phyloP scores from a whole-genome alignment of 371 early-diverging fungal species.

The Funneliformis caledonium region DNA sequence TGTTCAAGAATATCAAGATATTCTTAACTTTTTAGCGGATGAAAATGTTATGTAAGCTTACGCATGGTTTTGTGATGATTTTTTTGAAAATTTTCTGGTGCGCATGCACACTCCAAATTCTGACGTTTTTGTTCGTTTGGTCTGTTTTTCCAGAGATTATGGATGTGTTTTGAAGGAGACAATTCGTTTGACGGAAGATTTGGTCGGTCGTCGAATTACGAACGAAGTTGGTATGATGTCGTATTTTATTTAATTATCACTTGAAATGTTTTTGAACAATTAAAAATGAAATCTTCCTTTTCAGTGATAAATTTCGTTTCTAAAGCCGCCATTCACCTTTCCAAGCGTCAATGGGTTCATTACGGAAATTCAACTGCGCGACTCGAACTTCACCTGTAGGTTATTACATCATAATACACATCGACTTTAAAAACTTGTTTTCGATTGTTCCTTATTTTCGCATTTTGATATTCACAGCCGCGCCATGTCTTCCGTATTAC shows the following conservation, averaged over 20 bases:
- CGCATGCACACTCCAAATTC: too few relatives aligned
- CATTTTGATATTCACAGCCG: not conserved
- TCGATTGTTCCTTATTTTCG: not conserved
- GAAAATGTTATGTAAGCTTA: not conserved
- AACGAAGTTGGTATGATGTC: not conserved
- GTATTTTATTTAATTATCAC: not conserved
- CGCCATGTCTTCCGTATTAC: conserved; percentile 23
- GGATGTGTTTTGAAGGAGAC: not conserved
- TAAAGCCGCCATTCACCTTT: not conserved
- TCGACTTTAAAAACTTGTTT: too few relatives aligned
- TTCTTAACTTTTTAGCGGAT: not conserved
- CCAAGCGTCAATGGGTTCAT: not conserved
- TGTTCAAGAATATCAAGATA: not conserved
- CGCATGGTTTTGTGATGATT: not conserved
- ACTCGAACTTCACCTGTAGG: not conserved
- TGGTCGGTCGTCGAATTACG: not conserved
- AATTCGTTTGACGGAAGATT: not conserved
- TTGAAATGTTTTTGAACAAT: too few relatives aligned
- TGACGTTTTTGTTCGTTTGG: too few relatives aligned
- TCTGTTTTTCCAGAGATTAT: not conserved
- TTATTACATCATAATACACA: not conserved
- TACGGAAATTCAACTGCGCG: not conserved
- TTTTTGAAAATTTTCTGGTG: too few relatives aligned
- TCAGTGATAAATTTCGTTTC: not conserved
- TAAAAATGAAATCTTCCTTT: not conserved